Base-by-base conservation (phyloP, 352 stramenopile genomes). In the Plasmopara muralis region DNA sequence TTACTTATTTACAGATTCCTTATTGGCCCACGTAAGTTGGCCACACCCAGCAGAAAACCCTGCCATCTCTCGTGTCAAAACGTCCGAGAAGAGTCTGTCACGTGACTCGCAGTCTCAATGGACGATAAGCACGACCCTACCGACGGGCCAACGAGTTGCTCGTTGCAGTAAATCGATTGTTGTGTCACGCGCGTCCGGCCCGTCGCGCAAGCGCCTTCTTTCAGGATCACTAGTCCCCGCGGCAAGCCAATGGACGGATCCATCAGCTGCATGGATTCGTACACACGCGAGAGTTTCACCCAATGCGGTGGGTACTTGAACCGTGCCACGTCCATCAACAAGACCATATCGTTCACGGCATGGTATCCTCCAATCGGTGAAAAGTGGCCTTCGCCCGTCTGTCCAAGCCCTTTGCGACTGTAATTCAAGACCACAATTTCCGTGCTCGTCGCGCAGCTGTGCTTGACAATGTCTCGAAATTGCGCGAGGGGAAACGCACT, bases 301-400 rank as follows among this genome's bases (percentile, higher is more conserved):
- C 80, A 90, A 55, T 90, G 79, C 40, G 95, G 95, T 15, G 93
- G 85, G 66, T 98, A 98, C 70, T 98, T 98, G 77, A 97, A 98
- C 20, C 92, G 71, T 34, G 95, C 93, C 8, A 97, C 95, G 58
- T 99, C 96, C 50, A 99, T 72, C 34, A 99, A 80, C 16, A 99
- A 70, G 42, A 98, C 90, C 74, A 91, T 87, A 47, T 98, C 93
- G 12, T 75, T 77, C 59, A 68, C 75, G 38, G 67, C 68, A 62
- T 98, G 77, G 68, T 98, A 99, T 4, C 91, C 95, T 41, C 85
- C 96, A 50, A 99, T 89, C 9, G 96, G 96, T 33, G 86, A 97
- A 64, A 99, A 99, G 66, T 99, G 96, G 14, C 96, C 96, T 50
- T 84, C 83, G 14, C 96, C 96, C 0, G 95, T 99, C 68, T 99